Conservation (phyloP, 805 yeast species). For the Allodekkera sacchari region DNA sequence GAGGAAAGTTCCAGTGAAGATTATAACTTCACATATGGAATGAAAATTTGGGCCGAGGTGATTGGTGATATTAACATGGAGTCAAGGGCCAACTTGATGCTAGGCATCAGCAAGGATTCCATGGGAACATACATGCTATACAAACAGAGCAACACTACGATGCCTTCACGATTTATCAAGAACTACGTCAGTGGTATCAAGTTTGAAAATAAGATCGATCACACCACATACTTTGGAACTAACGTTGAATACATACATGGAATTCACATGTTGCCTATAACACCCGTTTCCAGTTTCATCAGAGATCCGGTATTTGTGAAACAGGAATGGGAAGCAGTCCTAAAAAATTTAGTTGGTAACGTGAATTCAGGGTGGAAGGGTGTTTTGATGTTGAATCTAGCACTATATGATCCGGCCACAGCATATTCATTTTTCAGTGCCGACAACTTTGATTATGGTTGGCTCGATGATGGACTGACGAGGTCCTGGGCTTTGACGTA, state of each 20-base stretch:
- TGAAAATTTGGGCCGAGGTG: conserved; percentile 57
- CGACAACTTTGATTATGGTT: conserved; percentile 40
- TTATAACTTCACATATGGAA: conserved; percentile 60
- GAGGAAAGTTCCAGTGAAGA: conserved; percentile 72
- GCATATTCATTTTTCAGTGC: conserved; percentile 58
- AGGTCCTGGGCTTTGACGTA: conserved; percentile 80
- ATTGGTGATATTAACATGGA: conserved; percentile 45
- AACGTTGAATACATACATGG: conserved; percentile 71
- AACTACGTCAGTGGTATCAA: conserved; percentile 69
- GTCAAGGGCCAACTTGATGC: conserved; percentile 47
- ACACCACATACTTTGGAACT: conserved; percentile 67
- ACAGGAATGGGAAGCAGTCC: conserved; percentile 53
- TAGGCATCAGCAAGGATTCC: conserved; percentile 49
- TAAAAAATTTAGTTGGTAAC: conserved; percentile 34
- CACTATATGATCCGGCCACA: conserved; percentile 57
- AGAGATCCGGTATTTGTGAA: conserved; percentile 44
- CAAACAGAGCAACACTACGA: conserved; percentile 42
- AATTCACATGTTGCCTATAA: conserved; percentile 69
- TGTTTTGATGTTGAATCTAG: conserved; percentile 62
- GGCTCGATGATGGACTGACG: conserved; percentile 79
- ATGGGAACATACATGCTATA: conserved; percentile 50
- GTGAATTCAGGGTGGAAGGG: conserved; percentile 69
- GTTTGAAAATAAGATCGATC: conserved; percentile 67
- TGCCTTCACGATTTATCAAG: conserved; percentile 45
- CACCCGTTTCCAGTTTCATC: conserved; percentile 57